Percentiles rank a stretch among this genome's conserved stretches.
Evolutionary conservation across 2,329 filamentous ascomycete species (phyloP).

Genomic region (Ceratocystis cubensis): DNA sequence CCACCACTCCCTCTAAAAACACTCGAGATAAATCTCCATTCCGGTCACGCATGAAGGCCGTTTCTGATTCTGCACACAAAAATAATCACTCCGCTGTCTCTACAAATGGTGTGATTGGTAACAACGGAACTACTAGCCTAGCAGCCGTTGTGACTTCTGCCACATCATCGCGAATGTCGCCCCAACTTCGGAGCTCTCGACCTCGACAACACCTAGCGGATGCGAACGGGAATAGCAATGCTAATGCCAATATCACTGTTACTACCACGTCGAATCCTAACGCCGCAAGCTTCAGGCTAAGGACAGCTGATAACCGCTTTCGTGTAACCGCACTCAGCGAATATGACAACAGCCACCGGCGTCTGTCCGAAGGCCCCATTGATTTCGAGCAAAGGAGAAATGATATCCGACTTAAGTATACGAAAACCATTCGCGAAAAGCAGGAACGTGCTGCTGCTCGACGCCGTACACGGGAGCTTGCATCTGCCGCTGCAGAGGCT

Average conservation of each 20-base stretch:
- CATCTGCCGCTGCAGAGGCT: slow-evolving; percentile 24
- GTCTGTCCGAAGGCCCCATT: slow-evolving; percentile 57
- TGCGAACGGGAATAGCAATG: slow-evolving; percentile 32
- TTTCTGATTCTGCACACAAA: slow-evolving; percentile 28
- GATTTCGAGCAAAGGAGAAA: slow-evolving; percentile 75
- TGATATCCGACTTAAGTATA: slow-evolving; percentile 74
- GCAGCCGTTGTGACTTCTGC: slow-evolving; percentile 58
- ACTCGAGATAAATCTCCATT: slow-evolving; percentile 20
- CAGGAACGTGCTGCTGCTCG: slow-evolving; percentile 41
- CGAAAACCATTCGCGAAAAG: slow-evolving; percentile 58
- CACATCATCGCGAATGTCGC: slow-evolving; percentile 60
- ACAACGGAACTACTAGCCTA: slow-evolving; percentile 42
- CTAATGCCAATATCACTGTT: background rate
- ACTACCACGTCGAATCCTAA: background rate
- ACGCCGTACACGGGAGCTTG: slow-evolving; percentile 39
- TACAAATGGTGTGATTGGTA: background rate
- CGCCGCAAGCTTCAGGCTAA: slow-evolving; percentile 57
- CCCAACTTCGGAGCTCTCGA: slow-evolving; percentile 65
- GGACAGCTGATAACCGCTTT: slow-evolving; percentile 44
- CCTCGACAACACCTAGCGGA: slow-evolving; percentile 68
- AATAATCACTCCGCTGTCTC: slow-evolving; percentile 35
- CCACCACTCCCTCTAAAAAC: background rate
- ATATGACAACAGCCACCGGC: slow-evolving; percentile 30
- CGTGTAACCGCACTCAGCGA: slow-evolving; percentile 13
- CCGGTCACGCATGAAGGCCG: slow-evolving; percentile 31